These are phyloP conservation scores for Takashimella koratensis DNA, from an alignment of 1,284 basidiomycete genomes.

Conservation along the genomic window DNA sequence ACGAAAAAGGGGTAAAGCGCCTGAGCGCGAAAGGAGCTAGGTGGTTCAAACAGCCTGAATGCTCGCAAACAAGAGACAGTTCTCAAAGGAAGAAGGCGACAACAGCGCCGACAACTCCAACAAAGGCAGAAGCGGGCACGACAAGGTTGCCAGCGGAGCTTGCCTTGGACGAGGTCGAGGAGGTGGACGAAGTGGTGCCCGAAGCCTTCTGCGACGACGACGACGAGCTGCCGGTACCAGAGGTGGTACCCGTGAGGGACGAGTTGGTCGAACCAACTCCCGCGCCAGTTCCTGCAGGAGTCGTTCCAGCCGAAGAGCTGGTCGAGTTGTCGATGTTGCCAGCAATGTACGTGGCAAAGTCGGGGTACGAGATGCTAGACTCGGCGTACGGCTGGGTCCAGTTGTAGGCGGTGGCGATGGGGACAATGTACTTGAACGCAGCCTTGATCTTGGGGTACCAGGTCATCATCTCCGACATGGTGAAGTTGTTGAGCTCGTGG, in stretches of 20 bases:
- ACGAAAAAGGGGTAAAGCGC: neutral
- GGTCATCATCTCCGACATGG: constrained; percentile 44
- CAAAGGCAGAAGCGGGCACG: neutral
- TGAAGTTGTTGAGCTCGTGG: constrained; percentile 51
- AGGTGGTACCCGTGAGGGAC: neutral
- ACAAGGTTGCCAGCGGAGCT: neutral
- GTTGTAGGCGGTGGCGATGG: constrained; percentile 48
- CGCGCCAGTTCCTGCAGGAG: neutral
- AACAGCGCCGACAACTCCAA: neutral
- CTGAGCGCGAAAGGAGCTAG: neutral
- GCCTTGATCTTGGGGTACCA: constrained; percentile 41
- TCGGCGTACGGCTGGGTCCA: constrained; percentile 51
- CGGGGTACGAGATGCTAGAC: constrained; percentile 42
- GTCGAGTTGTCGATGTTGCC: neutral
- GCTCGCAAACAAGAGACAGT: neutral
- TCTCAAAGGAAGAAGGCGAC: neutral
- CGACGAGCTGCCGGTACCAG: neutral
- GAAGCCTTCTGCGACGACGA: neutral
- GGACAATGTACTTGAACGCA: constrained; percentile 46
- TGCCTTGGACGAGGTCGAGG: neutral
- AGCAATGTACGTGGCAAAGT: constrained; percentile 26
- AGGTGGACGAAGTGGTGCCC: neutral
- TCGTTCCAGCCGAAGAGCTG: neutral
- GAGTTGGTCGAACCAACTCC: neutral
- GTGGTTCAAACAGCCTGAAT: neutral